Base-by-base conservation (phyloP, 1,284 basidiomycete genomes). In the Apiotrichum gamsii region DNA sequence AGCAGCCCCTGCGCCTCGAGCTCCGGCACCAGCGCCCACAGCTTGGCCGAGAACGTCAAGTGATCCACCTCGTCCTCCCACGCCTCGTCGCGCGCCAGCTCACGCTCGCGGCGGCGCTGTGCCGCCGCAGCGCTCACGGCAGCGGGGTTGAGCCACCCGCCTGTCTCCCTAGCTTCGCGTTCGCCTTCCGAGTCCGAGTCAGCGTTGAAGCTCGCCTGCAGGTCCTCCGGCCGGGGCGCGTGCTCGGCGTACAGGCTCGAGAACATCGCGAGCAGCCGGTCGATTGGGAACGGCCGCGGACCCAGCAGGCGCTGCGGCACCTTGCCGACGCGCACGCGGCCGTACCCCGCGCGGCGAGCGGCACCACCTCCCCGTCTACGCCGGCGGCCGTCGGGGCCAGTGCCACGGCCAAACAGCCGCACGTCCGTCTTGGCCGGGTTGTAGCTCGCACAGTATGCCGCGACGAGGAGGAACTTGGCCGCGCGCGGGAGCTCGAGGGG, bases 351-450 rank as follows among this genome's bases (percentile, higher is more conserved):
- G 53, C 67, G 61, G 67, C 55, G 69, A 9, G 69, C 69, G 8
- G 72, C 74, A 8, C 76, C 75, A 5, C 73, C 72, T n/a, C n/a
- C n/a, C n/a, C n/a, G n/a, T n/a, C n/a, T n/a, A 49, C 81, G 73
- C 51, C 77, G 77, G 52, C 79, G 72, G 54, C 82, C 80, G 59
- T 84, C 83, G 46, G 84, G 81, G 25, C 80, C 61, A 0, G 82
- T 81, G 13, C 84, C 66, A 25, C 74, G 54, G 5, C 85, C 84
- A 67, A 91, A 89, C 77, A 91, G 83, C 24, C 84, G 76, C 54
- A 88, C 47, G 66, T 95, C 91, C 6, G 82, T 82, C 60, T 83
- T 85, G 0, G 82, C 69, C 0, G 90, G 90, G 65, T 95, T 95
- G 49, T 85, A 87, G 37, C 85, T 88, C 2, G 89, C 89, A 28